A percentile compares a stretch with the other conserved stretches of the same genome.
These are phyloP conservation scores for Chloromonas sp. DNA, from an alignment of 163 green algal genomes.

Conservation along the genomic window DNA sequence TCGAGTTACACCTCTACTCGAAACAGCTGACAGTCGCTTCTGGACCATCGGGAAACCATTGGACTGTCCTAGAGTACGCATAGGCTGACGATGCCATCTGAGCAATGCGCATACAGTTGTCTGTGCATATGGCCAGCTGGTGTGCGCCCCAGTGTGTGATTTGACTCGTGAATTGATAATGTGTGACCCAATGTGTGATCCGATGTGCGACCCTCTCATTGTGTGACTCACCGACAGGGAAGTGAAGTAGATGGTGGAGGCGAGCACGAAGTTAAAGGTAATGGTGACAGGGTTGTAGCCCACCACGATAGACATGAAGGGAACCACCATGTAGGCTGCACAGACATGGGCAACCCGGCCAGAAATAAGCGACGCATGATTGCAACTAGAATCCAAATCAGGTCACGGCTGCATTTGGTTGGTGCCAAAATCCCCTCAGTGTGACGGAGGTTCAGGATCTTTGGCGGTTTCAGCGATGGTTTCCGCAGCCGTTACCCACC, in stretches of 20 bases:
- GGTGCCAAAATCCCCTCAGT: not conserved
- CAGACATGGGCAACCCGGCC: too few relatives aligned
- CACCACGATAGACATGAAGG: slow-evolving; percentile 41
- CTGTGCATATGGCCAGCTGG: too few relatives aligned
- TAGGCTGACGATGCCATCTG: too few relatives aligned
- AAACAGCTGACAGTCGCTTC: too few relatives aligned
- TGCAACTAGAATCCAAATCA: not conserved
- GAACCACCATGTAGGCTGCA: slow-evolving; percentile 25
- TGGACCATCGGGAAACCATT: too few relatives aligned
- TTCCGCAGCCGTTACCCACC: not conserved
- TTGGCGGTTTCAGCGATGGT: not conserved
- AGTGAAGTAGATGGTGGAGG: slow-evolving; percentile 31
- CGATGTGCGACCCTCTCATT: too few relatives aligned
- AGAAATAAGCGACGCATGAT: not conserved
- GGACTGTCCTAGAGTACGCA: too few relatives aligned
- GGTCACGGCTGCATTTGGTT: not conserved
- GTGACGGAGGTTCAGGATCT: not conserved
- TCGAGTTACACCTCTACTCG: too few relatives aligned
- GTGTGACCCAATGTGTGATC: too few relatives aligned
- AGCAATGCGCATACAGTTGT: too few relatives aligned
- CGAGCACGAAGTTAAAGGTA: slow-evolving; percentile 31
- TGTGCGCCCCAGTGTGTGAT: too few relatives aligned
- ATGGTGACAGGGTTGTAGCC: slow-evolving; percentile 37
- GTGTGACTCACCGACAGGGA: not conserved
- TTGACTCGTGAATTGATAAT: too few relatives aligned